A percentile compares a stretch with the other conserved stretches of the same genome.
These are phyloP conservation scores for Cordyceps cicadae DNA, from an alignment of 2,329 filamentous ascomycete species.

Conservation along the genomic window DNA sequence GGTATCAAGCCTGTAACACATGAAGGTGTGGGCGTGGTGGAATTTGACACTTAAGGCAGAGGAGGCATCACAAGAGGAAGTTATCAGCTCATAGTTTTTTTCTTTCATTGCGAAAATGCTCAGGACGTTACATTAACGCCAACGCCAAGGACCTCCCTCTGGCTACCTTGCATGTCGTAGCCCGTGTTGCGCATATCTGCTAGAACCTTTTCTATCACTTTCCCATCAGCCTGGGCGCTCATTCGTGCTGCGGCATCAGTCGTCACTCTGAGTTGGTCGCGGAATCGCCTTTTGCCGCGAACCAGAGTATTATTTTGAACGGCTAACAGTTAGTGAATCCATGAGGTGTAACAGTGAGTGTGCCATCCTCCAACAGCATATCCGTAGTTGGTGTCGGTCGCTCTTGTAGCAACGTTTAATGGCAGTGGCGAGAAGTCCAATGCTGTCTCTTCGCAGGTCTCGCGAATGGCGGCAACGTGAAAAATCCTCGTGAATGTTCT, in stretches of 20 bases:
- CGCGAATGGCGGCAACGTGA: slow-evolving; percentile 34
- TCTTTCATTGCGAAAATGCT: background rate
- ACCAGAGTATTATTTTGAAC: slow-evolving; percentile 32
- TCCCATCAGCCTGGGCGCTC: slow-evolving; percentile 18
- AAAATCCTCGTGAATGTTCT: slow-evolving; percentile 38
- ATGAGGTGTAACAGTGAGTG: background rate
- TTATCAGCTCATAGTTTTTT: background rate
- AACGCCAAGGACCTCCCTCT: background rate
- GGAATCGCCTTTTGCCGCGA: slow-evolving; percentile 27
- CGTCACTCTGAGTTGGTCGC: too few species aligned
- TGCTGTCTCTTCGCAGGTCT: slow-evolving; percentile 41
- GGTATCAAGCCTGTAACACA: slow-evolving; percentile 15
- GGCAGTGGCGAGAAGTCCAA: slow-evolving; percentile 29
- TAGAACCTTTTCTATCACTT: slow-evolving; percentile 21
- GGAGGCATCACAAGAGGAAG: background rate
- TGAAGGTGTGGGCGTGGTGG: slow-evolving; percentile 30
- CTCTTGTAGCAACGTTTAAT: slow-evolving; percentile 35
- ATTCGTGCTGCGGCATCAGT: slow-evolving; percentile 18
- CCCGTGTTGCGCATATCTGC: slow-evolving; percentile 20
- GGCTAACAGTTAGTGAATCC: slow-evolving; percentile 27
- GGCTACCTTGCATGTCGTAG: slow-evolving; percentile 16
- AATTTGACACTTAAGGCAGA: slow-evolving; percentile 32
- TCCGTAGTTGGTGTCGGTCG: slow-evolving; percentile 30
- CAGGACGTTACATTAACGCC: background rate
- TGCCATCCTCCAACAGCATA: slow-evolving; percentile 1